phyloP scores from a whole-genome alignment of 1,284 basidiomycete genomes.

The Pholiota adiposa region DNA sequence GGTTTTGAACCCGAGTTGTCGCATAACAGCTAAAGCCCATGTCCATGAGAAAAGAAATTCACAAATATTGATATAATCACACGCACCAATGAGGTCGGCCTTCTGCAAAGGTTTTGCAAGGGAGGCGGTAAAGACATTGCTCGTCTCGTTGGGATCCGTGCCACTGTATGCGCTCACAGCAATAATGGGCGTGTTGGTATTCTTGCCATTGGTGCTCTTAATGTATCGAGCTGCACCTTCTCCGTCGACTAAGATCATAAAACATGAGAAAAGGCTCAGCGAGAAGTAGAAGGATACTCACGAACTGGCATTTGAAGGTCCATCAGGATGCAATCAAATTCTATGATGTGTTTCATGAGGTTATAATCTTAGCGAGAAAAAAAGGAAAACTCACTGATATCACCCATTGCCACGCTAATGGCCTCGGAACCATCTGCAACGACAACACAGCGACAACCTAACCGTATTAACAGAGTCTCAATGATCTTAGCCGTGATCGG shows the following conservation, averaged over 20 bases:
- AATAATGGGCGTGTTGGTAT: conserved; percentile 88
- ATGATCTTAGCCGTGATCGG: conserved; percentile 96
- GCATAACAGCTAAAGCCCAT: conserved; percentile 59
- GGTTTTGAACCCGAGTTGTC: conserved; percentile 87
- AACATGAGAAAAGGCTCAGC: conserved; percentile 10
- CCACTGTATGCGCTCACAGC: conserved; percentile 87
- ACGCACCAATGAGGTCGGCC: conserved; percentile 69
- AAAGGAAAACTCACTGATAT: conserved; percentile 74
- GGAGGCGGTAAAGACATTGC: conserved; percentile 84
- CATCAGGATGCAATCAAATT: conserved; percentile 90
- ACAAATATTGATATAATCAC: background rate
- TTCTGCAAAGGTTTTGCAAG: conserved; percentile 90
- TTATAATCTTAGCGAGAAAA: conserved; percentile 7
- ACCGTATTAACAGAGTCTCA: conserved; percentile 88
- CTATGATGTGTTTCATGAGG: conserved; percentile 43
- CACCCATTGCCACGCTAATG: conserved; percentile 95
- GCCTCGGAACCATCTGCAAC: conserved; percentile 97
- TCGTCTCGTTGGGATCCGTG: conserved; percentile 65
- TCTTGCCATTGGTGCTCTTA: conserved; percentile 93
- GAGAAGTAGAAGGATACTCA: conserved; percentile 45
- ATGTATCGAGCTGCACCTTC: conserved; percentile 93
- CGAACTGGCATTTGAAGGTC: conserved; percentile 89
- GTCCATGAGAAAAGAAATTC: conserved; percentile 11
- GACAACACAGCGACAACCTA: conserved; percentile 93
- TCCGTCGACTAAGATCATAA: conserved; percentile 69